Conservation (phyloP, 352 stramenopile species). For the Phytophthora vignae region DNA sequence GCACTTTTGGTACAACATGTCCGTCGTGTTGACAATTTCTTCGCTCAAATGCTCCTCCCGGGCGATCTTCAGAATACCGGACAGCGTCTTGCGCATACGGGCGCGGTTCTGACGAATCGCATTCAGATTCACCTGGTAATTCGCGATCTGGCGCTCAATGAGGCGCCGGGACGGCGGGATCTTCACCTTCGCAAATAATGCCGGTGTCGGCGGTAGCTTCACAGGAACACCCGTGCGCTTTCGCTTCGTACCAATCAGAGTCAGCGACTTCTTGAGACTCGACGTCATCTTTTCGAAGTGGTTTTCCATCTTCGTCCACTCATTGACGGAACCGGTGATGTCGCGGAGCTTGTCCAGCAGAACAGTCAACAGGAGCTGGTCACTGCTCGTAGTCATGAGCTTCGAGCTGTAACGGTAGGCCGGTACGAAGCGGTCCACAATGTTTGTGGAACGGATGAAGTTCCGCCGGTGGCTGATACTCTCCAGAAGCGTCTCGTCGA, state of each 20-base stretch:
- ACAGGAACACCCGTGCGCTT: conserved; percentile 32
- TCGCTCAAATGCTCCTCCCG: conserved; percentile 65
- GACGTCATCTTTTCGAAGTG: conserved; percentile 76
- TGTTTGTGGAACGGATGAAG: conserved; percentile 68
- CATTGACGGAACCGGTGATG: conserved; percentile 65
- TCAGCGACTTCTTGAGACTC: conserved; percentile 55
- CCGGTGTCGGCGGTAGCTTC: conserved; percentile 44
- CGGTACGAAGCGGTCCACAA: conserved; percentile 72
- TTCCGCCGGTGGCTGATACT: conserved; percentile 72
- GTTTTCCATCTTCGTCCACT: conserved; percentile 78
- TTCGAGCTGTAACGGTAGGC: conserved; percentile 72
- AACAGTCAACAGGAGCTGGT: conserved; percentile 79
- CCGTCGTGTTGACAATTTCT: conserved; percentile 62
- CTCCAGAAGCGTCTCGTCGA: conserved; percentile 67
- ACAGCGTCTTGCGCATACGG: conserved; percentile 58
- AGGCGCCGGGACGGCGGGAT: conserved; percentile 71
- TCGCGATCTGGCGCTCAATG: conserved; percentile 76
- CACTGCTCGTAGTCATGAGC: conserved; percentile 73
- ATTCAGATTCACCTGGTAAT: conserved; percentile 67
- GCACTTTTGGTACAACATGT: conserved; percentile 65
- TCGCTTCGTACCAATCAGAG: conserved; percentile 60
- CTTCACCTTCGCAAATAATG: conserved; percentile 62
- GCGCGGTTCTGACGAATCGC: conserved; percentile 57
- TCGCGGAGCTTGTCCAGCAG: conserved; percentile 74
- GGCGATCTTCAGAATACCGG: conserved; percentile 64